Evolutionary conservation across 805 yeast species (phyloP).

Genomic region (Myxozyma mucilagina): DNA sequence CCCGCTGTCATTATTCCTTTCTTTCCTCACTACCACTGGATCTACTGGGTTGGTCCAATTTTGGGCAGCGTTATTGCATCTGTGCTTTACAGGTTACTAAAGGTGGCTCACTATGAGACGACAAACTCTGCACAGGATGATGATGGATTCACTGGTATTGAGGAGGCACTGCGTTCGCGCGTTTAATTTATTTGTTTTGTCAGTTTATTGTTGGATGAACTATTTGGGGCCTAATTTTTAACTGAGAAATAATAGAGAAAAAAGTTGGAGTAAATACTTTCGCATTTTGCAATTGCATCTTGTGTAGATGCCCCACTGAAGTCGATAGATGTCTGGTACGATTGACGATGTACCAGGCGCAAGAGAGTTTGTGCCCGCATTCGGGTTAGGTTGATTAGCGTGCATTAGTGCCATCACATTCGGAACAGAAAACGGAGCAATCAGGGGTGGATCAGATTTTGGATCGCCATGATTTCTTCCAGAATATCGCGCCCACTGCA

Average conservation of each 20-base stretch:
- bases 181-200: too few relatives aligned
- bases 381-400: too few relatives aligned
- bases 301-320: background rate
- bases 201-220: too few relatives aligned
- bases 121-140: slow-evolving; percentile 71
- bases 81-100: slow-evolving; percentile 66
- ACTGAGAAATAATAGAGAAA: too few relatives aligned
- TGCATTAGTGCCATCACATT: too few relatives aligned
- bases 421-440: too few relatives aligned
- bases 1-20: slow-evolving; percentile 70
- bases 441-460: too few relatives aligned
- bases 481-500: too few relatives aligned
- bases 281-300: background rate
- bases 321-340: too few relatives aligned
- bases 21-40: slow-evolving; percentile 87
- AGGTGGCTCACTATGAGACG: slow-evolving; percentile 65
- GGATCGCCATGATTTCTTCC: too few relatives aligned
- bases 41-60: slow-evolving; percentile 88
- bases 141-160: slow-evolving; percentile 39
- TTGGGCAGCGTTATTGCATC: slow-evolving; percentile 69
- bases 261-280: background rate
- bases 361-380: too few relatives aligned
- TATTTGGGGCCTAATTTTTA: background rate
- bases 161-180: slow-evolving; percentile 7
- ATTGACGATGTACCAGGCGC: too few relatives aligned